Conservation (phyloP, 192 early-diverging fungal species). For the Backusella parvicylindrica region DNA sequence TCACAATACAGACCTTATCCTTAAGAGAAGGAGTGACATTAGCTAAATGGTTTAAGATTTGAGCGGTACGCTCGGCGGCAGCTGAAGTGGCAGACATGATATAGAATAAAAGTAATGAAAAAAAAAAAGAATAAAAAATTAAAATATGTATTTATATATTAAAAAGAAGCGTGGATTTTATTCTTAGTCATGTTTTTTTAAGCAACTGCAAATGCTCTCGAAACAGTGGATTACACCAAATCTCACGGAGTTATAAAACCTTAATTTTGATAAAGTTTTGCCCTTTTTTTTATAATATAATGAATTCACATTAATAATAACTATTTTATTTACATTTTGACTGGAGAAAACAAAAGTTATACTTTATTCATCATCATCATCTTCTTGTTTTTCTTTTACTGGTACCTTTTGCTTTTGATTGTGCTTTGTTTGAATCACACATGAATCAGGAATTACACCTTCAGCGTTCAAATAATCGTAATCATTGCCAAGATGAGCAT, state of each 20-base stretch:
- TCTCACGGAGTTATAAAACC: not conserved
- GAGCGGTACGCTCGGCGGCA: constrained; percentile 25
- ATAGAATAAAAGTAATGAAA: not conserved
- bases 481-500: constrained; percentile 50
- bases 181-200: constrained; percentile 5
- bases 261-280: not conserved
- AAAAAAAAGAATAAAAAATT: not conserved
- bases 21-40: constrained; percentile 23
- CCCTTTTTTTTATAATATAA: not conserved
- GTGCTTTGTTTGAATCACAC: constrained; percentile 18
- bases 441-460: constrained; percentile 49
- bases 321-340: not conserved
- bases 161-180: not conserved
- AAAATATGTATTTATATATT: not conserved
- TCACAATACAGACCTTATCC: constrained; percentile 50
- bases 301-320: not conserved
- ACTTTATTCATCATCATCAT: not conserved
- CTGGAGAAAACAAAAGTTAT: not conserved
- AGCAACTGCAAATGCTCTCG: not conserved
- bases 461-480: constrained; percentile 61
- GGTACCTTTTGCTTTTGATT: not conserved
- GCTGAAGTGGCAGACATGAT: constrained; percentile 20
- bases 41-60: constrained; percentile 25
- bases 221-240: not conserved
- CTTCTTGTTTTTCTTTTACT: not conserved